Evolutionary conservation across 2,329 filamentous ascomycete genomes (phyloP), one percentile per base, ranked within the genome.

Genomic region (Tolypocladium ovalisporum): DNA sequence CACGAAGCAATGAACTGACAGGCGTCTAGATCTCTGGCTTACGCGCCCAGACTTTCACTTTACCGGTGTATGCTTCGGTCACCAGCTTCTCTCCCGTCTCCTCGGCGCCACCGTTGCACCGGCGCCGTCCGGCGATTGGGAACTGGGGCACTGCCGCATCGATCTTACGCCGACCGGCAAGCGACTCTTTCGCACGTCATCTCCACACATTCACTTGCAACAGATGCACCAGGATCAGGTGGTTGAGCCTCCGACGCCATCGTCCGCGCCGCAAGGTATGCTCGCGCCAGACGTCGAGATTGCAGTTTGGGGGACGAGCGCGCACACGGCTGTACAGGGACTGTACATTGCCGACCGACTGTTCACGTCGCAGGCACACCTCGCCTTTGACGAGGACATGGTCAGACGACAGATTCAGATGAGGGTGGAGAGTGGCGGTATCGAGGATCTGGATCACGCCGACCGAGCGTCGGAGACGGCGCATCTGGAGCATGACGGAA

Each of bases 241-340:
- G 13, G 44, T 47, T 9, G 44, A 47, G 24, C 13, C 24, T 29
- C 44, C 44, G 17, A 29, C 7, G 2, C 24, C 44, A 3, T 55
- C 56, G 22, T 47, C n/a, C 27, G 29, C 15, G 10, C 19, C 39
- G 22, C 22, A 34, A 12, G 36, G 54, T 22, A 47, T 55, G 52
- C 53, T 57, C 5, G 27, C 15, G 2, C 27, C 44, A 2, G 71
- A 68, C 3, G 71, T 73, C 0, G 71, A 75, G 39, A 73, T 84
- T 1, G 71, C 80, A 36, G 73, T 81, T 47, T 79, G 92, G 57
- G 89, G 84, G 1, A 79, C 75, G 32, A 88, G 86, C 24, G 77
- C 79, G 1, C 78, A 80, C 58, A 93, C 89, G 63, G 71, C 76
- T 3, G 80, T 90, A 3, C 89, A 94, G 70, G 88, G 86, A 29